Base-by-base conservation (phyloP, 257 asterid species). In the Rehmannia glutinosa region DNA sequence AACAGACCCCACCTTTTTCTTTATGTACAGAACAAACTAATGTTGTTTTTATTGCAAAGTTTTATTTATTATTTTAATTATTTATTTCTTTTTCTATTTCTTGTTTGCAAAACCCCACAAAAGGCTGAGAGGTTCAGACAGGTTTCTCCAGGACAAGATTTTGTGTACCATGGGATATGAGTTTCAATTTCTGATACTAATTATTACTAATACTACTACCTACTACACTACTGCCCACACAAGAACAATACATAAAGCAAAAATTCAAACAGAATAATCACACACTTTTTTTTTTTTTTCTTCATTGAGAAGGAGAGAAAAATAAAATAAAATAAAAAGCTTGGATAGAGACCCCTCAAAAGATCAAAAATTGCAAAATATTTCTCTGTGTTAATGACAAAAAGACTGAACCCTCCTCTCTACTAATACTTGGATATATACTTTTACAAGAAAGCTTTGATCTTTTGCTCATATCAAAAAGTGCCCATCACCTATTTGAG, bases 61-160 rank as follows among this genome's bases (percentile, higher is more conserved):
- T 61, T 6, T 30, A 25, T 67, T 35, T 46, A 46, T 46, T n/a
- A n/a, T n/a, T n/a, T n/a, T n/a, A n/a, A n/a, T n/a, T 12, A 24
- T 1, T 27, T 27, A 47, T 32, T 33, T 8, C 51, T 62, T 52
- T n/a, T n/a, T n/a, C n/a, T 54, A 9, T 72, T 72, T 63, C 6
- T 42, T 9, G 32, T 33, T 36, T 64, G 35, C 56, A 74, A 81
- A 71, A 46, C 87, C 81, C 88, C 95, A 76, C 78, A 84, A 76
- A 73, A 66, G 60, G 71, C 60, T 21, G 68, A 41, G 55, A 78
- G 55, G 63, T 62, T 68, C 69, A 70, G 79, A 77, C 82, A 72
- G 76, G 63, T 73, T n/a, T 74, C 36, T 54, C 66, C 61, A 87
- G 84, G 90, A 84, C 87, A 82, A 79, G 74, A 71, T 80, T 73